These are phyloP conservation scores for Alternaria burnsii DNA, from an alignment of 2,329 filamentous ascomycete genomes.

Conservation along the genomic window DNA sequence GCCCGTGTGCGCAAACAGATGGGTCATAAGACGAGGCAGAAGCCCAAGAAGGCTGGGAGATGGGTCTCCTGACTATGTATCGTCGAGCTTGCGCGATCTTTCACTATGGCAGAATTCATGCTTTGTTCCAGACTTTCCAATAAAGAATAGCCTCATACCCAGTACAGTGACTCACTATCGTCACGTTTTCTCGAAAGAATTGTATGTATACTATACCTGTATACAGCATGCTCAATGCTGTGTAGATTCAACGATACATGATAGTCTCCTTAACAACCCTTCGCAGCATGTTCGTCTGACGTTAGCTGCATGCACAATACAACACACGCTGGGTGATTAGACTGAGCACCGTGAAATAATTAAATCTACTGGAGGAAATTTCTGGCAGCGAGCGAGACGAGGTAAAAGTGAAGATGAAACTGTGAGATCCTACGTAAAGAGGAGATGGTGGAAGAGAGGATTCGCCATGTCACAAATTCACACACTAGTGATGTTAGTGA, in stretches of 20 bases:
- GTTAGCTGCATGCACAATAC: neutral
- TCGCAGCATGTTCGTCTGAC: neutral
- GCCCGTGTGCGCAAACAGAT: neutral
- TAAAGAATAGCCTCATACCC: neutral
- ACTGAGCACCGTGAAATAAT: neutral
- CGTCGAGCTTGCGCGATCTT: neutral
- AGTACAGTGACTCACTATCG: neutral
- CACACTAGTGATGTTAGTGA: neutral
- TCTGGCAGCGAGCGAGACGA: accelerated
- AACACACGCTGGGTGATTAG: too few relatives aligned
- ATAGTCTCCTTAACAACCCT: neutral
- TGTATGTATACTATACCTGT: neutral
- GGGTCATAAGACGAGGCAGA: neutral
- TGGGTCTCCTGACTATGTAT: neutral
- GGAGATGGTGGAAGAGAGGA: neutral
- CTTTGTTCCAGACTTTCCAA: neutral
- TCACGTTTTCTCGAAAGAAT: neutral
- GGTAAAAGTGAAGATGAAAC: neutral
- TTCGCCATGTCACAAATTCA: neutral
- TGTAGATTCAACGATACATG: neutral
- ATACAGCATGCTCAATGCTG: neutral
- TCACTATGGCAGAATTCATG: neutral
- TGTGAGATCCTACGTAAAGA: too few relatives aligned
- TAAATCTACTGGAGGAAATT: neutral
- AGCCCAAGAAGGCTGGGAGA: neutral